These are phyloP conservation scores for Eremothecium cymbalariae DNA, from an alignment of 1,139 yeast species.

Conservation along the genomic window DNA sequence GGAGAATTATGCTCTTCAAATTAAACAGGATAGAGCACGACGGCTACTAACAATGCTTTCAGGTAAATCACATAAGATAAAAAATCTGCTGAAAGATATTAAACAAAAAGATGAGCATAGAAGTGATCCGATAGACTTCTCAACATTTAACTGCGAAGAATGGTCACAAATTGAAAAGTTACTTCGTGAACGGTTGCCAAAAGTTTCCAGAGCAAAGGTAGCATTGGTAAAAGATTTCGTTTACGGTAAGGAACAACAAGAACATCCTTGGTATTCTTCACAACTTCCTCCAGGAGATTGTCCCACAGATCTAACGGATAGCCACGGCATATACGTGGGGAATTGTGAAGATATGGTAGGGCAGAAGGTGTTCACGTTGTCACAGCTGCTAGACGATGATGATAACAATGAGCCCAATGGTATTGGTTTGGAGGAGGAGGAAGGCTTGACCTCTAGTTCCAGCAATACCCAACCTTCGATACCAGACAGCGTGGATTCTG, in stretches of 20 bases:
- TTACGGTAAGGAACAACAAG: slow-evolving; percentile 19
- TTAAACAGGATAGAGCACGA: slow-evolving; percentile 16
- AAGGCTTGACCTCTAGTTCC: not conserved
- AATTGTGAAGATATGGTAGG: not conserved
- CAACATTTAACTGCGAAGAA: slow-evolving; percentile 25
- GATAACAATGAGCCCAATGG: no score
- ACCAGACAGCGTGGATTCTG: not conserved
- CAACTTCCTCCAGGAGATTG: slow-evolving; percentile 18
- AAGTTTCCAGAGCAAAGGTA: slow-evolving; percentile 17
- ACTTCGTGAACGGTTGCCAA: slow-evolving; percentile 20
- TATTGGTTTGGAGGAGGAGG: not conserved
- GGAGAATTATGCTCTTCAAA: slow-evolving; percentile 11
- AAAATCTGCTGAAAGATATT: slow-evolving; percentile 17
- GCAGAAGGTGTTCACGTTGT: slow-evolving; percentile 4
- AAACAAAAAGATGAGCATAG: slow-evolving; percentile 5
- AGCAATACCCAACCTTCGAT: not conserved
- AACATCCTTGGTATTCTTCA: slow-evolving; percentile 25
- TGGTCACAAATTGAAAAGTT: slow-evolving; percentile 20
- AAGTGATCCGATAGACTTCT: slow-evolving; percentile 10
- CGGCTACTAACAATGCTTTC: slow-evolving; percentile 23
- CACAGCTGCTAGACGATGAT: slow-evolving; percentile 4
- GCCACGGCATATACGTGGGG: no score
- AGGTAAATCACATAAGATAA: slow-evolving; percentile 26
- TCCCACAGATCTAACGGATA: not conserved
- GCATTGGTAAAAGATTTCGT: slow-evolving; percentile 19